Evolutionary conservation across 306 rosid species (phyloP).

Genomic region (Cucurbita pepo): DNA sequence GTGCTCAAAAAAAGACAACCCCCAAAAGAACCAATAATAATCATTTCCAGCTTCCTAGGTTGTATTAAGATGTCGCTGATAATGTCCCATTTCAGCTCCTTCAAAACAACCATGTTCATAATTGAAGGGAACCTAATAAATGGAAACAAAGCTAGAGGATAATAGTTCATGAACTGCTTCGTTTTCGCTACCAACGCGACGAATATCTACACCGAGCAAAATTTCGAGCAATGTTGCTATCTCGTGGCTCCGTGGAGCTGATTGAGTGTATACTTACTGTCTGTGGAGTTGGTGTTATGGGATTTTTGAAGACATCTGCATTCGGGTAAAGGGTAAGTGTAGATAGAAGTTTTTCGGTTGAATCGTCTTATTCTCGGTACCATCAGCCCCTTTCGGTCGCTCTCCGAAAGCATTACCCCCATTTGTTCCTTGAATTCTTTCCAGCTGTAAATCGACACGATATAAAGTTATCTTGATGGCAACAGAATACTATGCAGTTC

Average conservation of each 20-base stretch:
- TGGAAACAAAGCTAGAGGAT: not conserved
- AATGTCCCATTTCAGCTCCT: not conserved
- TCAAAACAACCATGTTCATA: not conserved
- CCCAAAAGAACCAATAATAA: not conserved
- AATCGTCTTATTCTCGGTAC: constrained; percentile 80
- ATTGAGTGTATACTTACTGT: constrained; percentile 9
- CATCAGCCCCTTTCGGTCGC: constrained; percentile 80
- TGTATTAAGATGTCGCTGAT: not conserved
- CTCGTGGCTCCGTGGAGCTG: constrained; percentile 9
- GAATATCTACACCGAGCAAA: constrained; percentile 3
- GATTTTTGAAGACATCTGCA: constrained; percentile 70
- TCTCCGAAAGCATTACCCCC: constrained; percentile 75
- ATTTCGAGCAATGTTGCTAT: constrained; percentile 1
- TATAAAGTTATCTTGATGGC: not conserved
- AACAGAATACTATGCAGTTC: not conserved
- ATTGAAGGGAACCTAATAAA: not conserved
- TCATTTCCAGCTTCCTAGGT: not conserved
- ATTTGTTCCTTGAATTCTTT: constrained; percentile 58
- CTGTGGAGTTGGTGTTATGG: constrained; percentile 18
- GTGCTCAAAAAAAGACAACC: not conserved
- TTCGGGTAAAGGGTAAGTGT: constrained; percentile 84
- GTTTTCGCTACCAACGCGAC: not conserved
- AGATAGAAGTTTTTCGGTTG: constrained; percentile 82
- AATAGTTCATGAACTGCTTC: too few relatives aligned
- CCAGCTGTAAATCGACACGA: constrained; percentile 52